Evolutionary conservation across 2,329 filamentous ascomycete species (phyloP), one percentile per base, ranked within the genome.

Genomic region (Cladosporium colombiae): DNA sequence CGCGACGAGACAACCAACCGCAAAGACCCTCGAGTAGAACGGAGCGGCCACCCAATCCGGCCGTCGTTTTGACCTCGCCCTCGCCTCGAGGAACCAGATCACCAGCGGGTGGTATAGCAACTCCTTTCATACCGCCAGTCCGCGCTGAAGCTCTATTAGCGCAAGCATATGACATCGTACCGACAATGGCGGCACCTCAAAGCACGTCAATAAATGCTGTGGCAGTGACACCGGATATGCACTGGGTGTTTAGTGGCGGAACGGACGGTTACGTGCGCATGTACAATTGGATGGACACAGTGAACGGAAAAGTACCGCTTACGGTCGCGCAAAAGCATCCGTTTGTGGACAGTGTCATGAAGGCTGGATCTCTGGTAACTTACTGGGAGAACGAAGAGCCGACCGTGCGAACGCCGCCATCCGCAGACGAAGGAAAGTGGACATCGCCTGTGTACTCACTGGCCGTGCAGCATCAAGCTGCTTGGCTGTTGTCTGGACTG

Each of bases 341-440:
- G 0, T 99, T 98, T 73, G 95, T 99, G 49, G 95, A 99, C 76
- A 97, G 92, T 72, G 95, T 99, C 52, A 92, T 92, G 65, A 99
- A 99, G 78, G 93, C 94, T 2, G 95, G 93, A 1, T 91, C 97
- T 6, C 81, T 98, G 59, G 89, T 97, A 85, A 96, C 91, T 61
- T 99, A 99, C 78, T 99, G 95, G 95, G 95, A 97, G 78, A 99
- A 98, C 73, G 93, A 97, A 76, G 94, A 99, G 75, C 2, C 67
- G 23, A 59, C 56, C 11, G 35, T 73, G 18, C 72, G 74, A 5
- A 77, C 75, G 21, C 77, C 75, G 16, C 72, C 73, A 5, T 2
- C 75, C 74, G 73, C 77, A 1, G 82, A 90, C 57, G 89, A 91
- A 33, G 71, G 69, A 18, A 77, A 77, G 64, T 76, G 75, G 71